Evolutionary conservation across 345 rosid genomes (phyloP).

Genomic region (Mercurialis annua): DNA sequence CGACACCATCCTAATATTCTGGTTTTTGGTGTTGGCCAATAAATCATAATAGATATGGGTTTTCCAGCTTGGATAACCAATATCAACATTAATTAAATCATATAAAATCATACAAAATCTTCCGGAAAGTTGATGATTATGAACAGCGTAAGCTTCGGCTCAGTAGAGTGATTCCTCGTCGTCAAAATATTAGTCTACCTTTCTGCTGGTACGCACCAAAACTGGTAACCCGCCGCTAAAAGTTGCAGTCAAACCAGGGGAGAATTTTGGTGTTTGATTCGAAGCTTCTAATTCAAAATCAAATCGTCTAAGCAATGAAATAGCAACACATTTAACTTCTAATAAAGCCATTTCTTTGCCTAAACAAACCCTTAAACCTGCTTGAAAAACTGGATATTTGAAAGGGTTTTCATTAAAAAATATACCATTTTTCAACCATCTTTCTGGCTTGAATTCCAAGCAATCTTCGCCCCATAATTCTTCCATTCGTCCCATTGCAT

Average conservation of each 20-base stretch:
- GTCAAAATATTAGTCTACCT: no score
- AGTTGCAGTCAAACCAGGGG: conserved; percentile 54
- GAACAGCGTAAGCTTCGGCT: no score
- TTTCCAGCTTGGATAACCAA: no score
- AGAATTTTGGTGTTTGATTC: conserved; percentile 31
- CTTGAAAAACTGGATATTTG: conserved; percentile 74
- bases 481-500: conserved; percentile 72
- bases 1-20: neutral
- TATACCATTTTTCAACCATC: conserved; percentile 57
- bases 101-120: no score
- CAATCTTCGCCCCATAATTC: conserved; percentile 70
- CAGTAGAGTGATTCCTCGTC: no score
- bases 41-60: neutral
- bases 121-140: no score
- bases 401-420: conserved; percentile 49
- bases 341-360: conserved; percentile 78
- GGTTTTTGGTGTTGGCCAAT: neutral
- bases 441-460: conserved; percentile 63
- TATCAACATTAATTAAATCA: no score
- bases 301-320: conserved; percentile 44
- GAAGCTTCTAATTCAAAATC: conserved; percentile 23
- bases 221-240: conserved; percentile 49
- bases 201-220: conserved; percentile 18
- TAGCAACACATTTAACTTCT: conserved; percentile 57
- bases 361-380: conserved; percentile 63